Evolutionary conservation across 2,329 filamentous ascomycete genomes (phyloP).

Genomic region (Cordyceps cicadae): DNA sequence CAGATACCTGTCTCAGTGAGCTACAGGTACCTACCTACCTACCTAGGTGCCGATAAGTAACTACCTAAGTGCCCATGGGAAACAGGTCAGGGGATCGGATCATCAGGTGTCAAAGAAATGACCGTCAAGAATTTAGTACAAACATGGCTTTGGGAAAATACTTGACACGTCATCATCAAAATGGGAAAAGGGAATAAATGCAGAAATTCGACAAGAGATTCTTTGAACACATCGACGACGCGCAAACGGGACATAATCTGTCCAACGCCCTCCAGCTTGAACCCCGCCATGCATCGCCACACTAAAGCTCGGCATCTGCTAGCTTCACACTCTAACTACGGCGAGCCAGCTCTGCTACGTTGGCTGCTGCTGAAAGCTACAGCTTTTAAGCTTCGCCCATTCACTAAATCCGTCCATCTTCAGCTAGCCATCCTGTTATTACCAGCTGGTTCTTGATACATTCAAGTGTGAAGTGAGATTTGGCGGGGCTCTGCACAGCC

Average conservation of each 20-base stretch:
- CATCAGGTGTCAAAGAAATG: background rate
- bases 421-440: background rate
- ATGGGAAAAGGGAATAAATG: background rate
- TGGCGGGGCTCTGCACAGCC: background rate
- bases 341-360: background rate
- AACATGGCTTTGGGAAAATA: too few species aligned
- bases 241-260: background rate
- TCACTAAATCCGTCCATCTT: background rate
- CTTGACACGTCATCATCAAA: background rate
- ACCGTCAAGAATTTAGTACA: too few species aligned
- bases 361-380: background rate
- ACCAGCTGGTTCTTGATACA: background rate
- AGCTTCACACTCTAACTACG: background rate
- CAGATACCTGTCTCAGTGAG: too few species aligned
- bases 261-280: background rate
- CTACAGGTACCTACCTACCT: too few species aligned
- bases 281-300: conserved; percentile 5
- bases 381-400: background rate
- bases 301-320: background rate
- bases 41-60: too few species aligned
- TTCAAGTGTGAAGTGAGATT: background rate
- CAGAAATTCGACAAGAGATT: background rate
- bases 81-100: background rate
- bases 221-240: background rate
- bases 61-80: background rate